Evolutionary conservation across 768 basidiomycete genomes (phyloP), one percentile per base, ranked within the genome.

Genomic region (Macrolepiota dolichaula): DNA sequence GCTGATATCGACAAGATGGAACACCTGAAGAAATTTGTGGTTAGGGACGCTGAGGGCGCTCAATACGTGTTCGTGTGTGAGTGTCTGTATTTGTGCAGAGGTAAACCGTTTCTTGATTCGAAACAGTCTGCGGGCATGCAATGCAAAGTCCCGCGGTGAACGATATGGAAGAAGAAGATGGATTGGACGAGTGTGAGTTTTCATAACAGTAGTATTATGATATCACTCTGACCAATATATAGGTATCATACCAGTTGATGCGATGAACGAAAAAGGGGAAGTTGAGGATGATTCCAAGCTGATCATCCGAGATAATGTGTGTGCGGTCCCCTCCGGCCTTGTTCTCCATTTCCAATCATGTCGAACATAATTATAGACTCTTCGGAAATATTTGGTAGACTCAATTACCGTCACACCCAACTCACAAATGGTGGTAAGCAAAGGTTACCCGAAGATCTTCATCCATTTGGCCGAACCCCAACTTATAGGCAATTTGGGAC

Each of bases 401-500:
- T 11, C 53, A 0, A 25, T 55, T 15, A 32, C 29, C 7, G 29
- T 7, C 29, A 3, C 4, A 2, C 37, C 38, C n/a, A 17, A 15
- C 19, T 38, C 37, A 1, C 54, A 55, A 15, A 42, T 55, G 54
- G 32, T 55, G 38, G 54, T 55, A 24, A 12, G 37, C n/a, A 12
- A n/a, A 2, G 19, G 12, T 24, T 9, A 10, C 25, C 54, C 10
- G 22, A 42, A 12, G 13, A 42, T 25, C 17, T 32, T 25, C 52
- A 3, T 49, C 19, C 0, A 13, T 3, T n/a, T 24, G 15, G 38
- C 19, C 42, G 54, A 42, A 24, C 25, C 9, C 29, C 1, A 49
- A 55, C 40, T 38, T 55, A 22, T 27, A 55, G 54, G 54, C 54
- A 42, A 55, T 55, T 22, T 55, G 37, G 38, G 54, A 55, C 24